These are phyloP conservation scores for Pisolithus tinctorius DNA, from an alignment of 768 basidiomycete genomes.

Conservation along the genomic window DNA sequence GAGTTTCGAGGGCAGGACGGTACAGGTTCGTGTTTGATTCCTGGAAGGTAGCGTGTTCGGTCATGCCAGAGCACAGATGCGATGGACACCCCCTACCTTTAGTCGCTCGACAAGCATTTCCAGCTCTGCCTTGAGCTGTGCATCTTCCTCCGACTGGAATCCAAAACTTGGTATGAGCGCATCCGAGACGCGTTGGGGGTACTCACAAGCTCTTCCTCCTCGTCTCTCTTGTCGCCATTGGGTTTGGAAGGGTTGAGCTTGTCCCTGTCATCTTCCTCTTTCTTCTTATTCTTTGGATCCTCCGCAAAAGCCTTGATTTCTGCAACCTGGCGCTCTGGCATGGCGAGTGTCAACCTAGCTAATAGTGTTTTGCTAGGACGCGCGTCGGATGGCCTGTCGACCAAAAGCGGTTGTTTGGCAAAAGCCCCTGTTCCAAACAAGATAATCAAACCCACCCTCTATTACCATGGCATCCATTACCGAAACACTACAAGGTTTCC, in stretches of 20 bases:
- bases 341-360: constrained; percentile 20
- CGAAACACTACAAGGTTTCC: constrained; percentile 39
- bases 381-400: constrained; percentile 17
- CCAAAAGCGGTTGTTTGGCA: constrained; percentile 28
- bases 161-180: constrained; percentile 4
- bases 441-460: neutral
- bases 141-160: constrained; percentile 86
- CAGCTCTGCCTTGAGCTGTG: constrained; percentile 86
- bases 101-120: constrained; percentile 96
- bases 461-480: neutral
- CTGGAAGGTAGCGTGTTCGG: constrained; percentile 35
- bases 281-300: constrained; percentile 68
- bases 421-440: constrained; percentile 28
- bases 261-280: constrained; percentile 41
- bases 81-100: constrained; percentile 48
- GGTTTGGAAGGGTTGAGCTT: constrained; percentile 51
- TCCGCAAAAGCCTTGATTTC: constrained; percentile 61
- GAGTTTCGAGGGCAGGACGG: constrained; percentile 85
- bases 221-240: constrained; percentile 47
- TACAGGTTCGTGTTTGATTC: constrained; percentile 85
- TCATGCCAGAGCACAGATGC: constrained; percentile 1
- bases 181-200: constrained; percentile 8
- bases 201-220: constrained; percentile 73
- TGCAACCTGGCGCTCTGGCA: constrained; percentile 56
- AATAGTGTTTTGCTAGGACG: constrained; percentile 15